Percentiles rank a stretch among this genome's conserved stretches.
Evolutionary conservation across 805 yeast species (phyloP).

Genomic region (Starmera quercuum): DNA sequence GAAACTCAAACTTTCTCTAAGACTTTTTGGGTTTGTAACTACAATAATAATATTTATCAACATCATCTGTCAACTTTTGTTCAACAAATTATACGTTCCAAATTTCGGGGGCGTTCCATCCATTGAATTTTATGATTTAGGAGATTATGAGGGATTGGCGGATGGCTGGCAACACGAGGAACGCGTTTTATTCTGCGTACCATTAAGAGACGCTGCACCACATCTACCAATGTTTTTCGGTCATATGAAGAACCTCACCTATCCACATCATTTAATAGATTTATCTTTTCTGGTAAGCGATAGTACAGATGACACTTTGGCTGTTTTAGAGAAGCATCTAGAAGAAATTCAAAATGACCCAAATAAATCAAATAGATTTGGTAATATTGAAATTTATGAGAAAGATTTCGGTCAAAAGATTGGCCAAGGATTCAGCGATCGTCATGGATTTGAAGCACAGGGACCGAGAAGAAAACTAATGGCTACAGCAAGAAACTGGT

Average conservation of each 20-base stretch:
- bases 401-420: slow-evolving; percentile 91
- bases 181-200: slow-evolving; percentile 80
- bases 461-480: slow-evolving; percentile 91
- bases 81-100: slow-evolving; percentile 23
- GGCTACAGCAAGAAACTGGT: slow-evolving; percentile 97
- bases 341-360: slow-evolving; percentile 58
- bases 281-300: slow-evolving; percentile 83
- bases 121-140: slow-evolving; percentile 70
- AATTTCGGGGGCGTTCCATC: slow-evolving; percentile 24
- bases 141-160: slow-evolving; percentile 56
- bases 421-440: slow-evolving; percentile 88
- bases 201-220: slow-evolving; percentile 85
- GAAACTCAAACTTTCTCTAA: neutral
- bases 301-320: slow-evolving; percentile 84
- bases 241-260: slow-evolving; percentile 73
- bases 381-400: slow-evolving; percentile 78
- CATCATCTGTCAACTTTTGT: slow-evolving; percentile 4
- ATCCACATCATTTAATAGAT: slow-evolving; percentile 84
- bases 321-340: slow-evolving; percentile 49
- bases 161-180: slow-evolving; percentile 82
- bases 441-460: slow-evolving; percentile 95
- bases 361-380: slow-evolving; percentile 58
- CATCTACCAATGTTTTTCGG: slow-evolving; percentile 87
- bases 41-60: slow-evolving; percentile 10
- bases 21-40: slow-evolving; percentile 8